phyloP scores from a whole-genome alignment of 345 rosid genomes.

The Populus alba region DNA sequence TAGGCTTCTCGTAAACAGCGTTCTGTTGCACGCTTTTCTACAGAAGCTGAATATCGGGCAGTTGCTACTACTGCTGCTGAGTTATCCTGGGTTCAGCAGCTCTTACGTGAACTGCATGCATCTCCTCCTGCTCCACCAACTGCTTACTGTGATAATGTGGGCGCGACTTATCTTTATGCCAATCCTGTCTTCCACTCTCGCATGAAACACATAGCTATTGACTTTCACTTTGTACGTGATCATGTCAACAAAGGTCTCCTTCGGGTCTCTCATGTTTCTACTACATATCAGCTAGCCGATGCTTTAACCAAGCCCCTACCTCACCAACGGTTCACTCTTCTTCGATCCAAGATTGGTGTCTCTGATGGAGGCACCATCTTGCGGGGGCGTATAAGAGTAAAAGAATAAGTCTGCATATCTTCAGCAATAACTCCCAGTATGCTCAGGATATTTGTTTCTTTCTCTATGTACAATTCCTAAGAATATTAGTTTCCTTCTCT shows the following conservation, averaged over 20 bases:
- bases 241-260: accelerated
- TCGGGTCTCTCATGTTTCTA: background rate
- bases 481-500: too few relatives aligned
- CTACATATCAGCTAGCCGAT: accelerated
- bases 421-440: accelerated
- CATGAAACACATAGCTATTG: background rate
- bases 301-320: background rate
- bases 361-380: too few relatives aligned
- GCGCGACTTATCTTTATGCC: accelerated
- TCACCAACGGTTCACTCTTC: accelerated
- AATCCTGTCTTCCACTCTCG: background rate
- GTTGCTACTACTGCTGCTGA: accelerated
- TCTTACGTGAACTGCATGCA: accelerated
- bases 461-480: too few relatives aligned
- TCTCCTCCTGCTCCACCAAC: accelerated
- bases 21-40: background rate
- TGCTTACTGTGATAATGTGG: background rate
- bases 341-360: too few relatives aligned
- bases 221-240: background rate
- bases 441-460: too few relatives aligned
- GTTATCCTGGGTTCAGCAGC: accelerated
- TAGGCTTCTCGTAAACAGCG: background rate
- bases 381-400: too few relatives aligned
- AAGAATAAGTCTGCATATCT: too few relatives aligned
- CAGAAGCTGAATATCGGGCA: accelerated